Base-by-base conservation (phyloP, 148 eudicot genomes). In the Heliamphora exappendiculata region DNA sequence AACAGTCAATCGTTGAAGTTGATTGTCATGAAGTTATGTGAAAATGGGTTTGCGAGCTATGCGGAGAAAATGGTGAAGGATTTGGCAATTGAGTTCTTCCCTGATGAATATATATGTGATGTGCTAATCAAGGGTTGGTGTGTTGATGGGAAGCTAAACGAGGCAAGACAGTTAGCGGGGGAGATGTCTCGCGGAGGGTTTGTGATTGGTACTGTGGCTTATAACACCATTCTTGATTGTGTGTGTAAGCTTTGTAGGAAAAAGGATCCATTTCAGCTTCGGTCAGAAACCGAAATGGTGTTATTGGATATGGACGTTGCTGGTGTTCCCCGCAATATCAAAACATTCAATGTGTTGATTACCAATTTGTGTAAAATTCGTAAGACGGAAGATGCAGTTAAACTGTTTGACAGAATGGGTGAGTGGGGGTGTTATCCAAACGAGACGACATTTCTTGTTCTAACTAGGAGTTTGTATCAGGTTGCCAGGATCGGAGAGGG, bases 121-220 rank as follows among this genome's bases (percentile, higher is more conserved):
- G 39, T 83, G 67, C 71, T 94, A 86, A 86, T 94, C 24, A 91
- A 79, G 37, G 98, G 97, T 33, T 94, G 98, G 96, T 92, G 97
- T 78, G 86, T 89, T 53, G 97, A 91, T 86, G 88, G 84, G 70
- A 92, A 92, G 69, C 86, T 92, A 5, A 97, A 94, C 10, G 97
- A 94, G 74, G 98, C 91, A 0, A 86, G 79, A 79, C 87, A 96
- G 78, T 83, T 92, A 39, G 90, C 89, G 1, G 89, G 87, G 80
- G 97, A 92, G 83, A 92, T 92, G 97, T 82, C 88, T 75, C 62
- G 97, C 39, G 97, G 98, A 34, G 98, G 98, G 74, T 94, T 94
- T 74, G 92, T 89, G 80, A 81, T 94, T 62, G 89, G 97, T 5
- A 80, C 86, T 1, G 74, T 68, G 36, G 92, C 87, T 0, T 94